Evolutionary conservation across 1,284 basidiomycete genomes (phyloP).

Genomic region (Trichosporon sp.): DNA sequence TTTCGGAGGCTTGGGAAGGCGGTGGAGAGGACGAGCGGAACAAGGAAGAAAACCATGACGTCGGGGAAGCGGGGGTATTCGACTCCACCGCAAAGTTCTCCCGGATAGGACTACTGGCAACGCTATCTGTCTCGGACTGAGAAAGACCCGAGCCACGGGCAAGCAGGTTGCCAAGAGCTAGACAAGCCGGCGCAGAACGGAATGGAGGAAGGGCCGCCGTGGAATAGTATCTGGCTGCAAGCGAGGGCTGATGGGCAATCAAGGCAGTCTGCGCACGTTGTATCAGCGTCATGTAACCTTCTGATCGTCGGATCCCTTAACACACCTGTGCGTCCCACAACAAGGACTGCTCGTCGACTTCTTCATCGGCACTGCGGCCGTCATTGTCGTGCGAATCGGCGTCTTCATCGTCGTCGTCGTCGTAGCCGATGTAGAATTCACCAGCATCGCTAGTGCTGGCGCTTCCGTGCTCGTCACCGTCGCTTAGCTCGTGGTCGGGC

Average conservation of each 20-base stretch:
- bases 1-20: neutral
- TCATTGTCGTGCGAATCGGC: conserved; percentile 26
- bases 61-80: conserved; percentile 22
- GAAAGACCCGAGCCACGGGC: conserved; percentile 42
- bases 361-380: conserved; percentile 15
- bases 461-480: conserved; percentile 15
- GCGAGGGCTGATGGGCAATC: conserved; percentile 46
- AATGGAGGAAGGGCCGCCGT: conserved; percentile 49
- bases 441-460: conserved; percentile 23
- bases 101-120: neutral
- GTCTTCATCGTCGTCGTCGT: conserved; percentile 27
- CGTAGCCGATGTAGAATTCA: conserved; percentile 6
- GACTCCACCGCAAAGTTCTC: conserved; percentile 21
- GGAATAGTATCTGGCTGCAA: conserved; percentile 46
- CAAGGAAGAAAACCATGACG: conserved; percentile 32
- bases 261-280: conserved; percentile 42
- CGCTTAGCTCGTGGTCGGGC: neutral
- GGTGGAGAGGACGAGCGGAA: conserved; percentile 26
- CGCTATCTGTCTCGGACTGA: conserved; percentile 23
- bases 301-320: conserved; percentile 7
- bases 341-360: conserved; percentile 44
- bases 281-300: neutral
- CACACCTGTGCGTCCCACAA: conserved; percentile 54
- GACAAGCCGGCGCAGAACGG: conserved; percentile 46
- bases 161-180: conserved; percentile 49